These are phyloP conservation scores for Astrothelium subdiscretum DNA, from an alignment of 495 filamentous ascomycete species.

Conservation along the genomic window DNA sequence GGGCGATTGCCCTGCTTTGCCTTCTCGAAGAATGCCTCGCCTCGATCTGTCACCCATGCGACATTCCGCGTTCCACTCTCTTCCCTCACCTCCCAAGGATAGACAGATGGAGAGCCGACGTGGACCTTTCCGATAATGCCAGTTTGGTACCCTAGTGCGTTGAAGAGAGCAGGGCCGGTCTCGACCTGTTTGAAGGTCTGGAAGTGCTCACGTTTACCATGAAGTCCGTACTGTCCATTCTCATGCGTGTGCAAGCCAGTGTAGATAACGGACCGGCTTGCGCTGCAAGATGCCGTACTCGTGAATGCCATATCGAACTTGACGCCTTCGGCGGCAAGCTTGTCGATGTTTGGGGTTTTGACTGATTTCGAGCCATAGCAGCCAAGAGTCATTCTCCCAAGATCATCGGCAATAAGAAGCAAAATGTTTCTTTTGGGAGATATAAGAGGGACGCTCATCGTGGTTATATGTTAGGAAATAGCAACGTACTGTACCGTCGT, in stretches of 20 bases:
- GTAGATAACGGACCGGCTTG: slow-evolving; percentile 34
- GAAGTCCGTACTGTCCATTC: slow-evolving; percentile 36
- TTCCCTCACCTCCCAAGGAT: slow-evolving; percentile 31
- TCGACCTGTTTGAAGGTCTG: slow-evolving; percentile 33
- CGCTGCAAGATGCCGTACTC: slow-evolving; percentile 37
- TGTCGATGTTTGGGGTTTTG: slow-evolving; percentile 31
- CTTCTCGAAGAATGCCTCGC: slow-evolving; percentile 26
- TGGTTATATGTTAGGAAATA: too few species aligned
- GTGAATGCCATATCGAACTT: slow-evolving; percentile 33
- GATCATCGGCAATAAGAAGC: slow-evolving; percentile 34
- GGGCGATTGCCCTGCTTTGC: slow-evolving; percentile 21
- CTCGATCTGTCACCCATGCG: slow-evolving; percentile 25
- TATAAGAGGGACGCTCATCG: too few species aligned
- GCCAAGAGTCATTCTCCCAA: slow-evolving; percentile 29
- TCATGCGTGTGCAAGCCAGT: slow-evolving; percentile 38
- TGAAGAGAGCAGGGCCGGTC: slow-evolving; percentile 30
- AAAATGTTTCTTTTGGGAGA: slow-evolving; percentile 26
- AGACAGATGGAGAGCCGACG: slow-evolving; percentile 31
- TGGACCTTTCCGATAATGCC: slow-evolving; percentile 38
- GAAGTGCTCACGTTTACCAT: slow-evolving; percentile 26
- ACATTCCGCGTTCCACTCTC: slow-evolving; percentile 32
- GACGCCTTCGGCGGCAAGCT: slow-evolving; percentile 25
- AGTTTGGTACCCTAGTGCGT: slow-evolving; percentile 28
- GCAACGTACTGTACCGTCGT: too few species aligned
- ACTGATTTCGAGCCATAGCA: slow-evolving; percentile 29